These are phyloP conservation scores for Oehlia diaphana DNA, from an alignment of 192 early-diverging fungal genomes.

Conservation along the genomic window DNA sequence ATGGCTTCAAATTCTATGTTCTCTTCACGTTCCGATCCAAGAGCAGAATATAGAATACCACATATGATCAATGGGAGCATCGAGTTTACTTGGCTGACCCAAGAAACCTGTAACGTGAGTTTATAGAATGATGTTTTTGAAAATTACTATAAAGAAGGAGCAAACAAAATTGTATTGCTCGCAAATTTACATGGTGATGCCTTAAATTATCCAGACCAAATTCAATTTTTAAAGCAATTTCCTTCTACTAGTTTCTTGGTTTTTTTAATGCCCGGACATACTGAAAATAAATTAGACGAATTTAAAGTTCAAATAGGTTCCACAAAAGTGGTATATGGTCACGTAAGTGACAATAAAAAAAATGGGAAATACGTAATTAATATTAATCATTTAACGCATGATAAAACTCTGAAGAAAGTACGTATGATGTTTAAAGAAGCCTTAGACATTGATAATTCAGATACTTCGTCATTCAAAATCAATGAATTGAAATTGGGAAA, in stretches of 20 bases:
- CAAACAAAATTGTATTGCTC: slow-evolving; percentile 18
- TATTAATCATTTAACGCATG: background rate
- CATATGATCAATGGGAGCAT: slow-evolving; percentile 22
- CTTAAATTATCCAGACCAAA: slow-evolving; percentile 24
- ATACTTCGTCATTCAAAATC: background rate
- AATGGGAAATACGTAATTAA: background rate
- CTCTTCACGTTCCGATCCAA: slow-evolving; percentile 19
- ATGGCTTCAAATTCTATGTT: slow-evolving; percentile 26
- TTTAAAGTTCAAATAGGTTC: background rate
- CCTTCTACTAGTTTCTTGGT: slow-evolving; percentile 19
- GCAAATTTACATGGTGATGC: slow-evolving; percentile 34
- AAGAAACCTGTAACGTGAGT: slow-evolving; percentile 26
- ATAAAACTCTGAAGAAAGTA: slow-evolving; percentile 20
- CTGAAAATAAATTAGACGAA: background rate
- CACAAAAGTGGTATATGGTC: background rate
- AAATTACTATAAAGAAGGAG: slow-evolving; percentile 18
- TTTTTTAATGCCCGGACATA: slow-evolving; percentile 25
- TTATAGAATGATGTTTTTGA: slow-evolving; percentile 26
- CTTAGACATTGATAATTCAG: background rate
- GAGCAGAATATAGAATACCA: slow-evolving; percentile 22
- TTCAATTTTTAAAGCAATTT: slow-evolving; percentile 23
- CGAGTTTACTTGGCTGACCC: slow-evolving; percentile 27
- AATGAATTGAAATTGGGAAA: background rate
- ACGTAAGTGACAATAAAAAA: background rate
- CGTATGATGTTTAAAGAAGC: slow-evolving; percentile 25